These are phyloP conservation scores for Penicillium coffeae DNA, from an alignment of 495 filamentous ascomycete species.

Conservation along the genomic window DNA sequence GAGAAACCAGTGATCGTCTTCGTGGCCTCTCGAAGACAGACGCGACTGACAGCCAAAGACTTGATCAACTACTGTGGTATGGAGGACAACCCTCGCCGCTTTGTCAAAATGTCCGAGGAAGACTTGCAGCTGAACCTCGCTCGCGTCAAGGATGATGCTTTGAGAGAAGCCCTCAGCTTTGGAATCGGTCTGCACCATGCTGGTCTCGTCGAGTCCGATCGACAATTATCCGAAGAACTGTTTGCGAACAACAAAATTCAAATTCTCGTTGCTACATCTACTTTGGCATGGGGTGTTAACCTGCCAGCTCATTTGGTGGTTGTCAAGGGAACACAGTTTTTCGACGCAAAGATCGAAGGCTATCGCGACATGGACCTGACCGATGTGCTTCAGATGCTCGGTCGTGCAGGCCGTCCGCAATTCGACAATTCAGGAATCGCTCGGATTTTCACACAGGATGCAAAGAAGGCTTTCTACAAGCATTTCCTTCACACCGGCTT, in stretches of 20 bases:
- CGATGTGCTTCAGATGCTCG: constrained; percentile 97
- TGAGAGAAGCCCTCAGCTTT: constrained; percentile 89
- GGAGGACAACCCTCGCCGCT: constrained; percentile 94
- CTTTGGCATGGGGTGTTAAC: constrained; percentile 97
- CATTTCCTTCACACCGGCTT: constrained; percentile 98
- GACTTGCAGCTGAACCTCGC: constrained; percentile 80
- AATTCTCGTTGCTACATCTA: constrained; percentile 93
- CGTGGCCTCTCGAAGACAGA: constrained; percentile 92
- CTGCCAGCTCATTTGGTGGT: constrained; percentile 95
- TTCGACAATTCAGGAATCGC: constrained; percentile 96
- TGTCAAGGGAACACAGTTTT: constrained; percentile 97
- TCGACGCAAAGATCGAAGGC: constrained; percentile 94
- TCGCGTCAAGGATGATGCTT: constrained; percentile 84
- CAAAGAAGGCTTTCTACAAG: constrained; percentile 99
- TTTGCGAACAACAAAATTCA: constrained; percentile 99
- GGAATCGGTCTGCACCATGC: constrained; percentile 97
- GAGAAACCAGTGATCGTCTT: constrained; percentile 98
- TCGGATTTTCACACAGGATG: constrained; percentile 92
- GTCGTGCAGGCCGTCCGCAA: constrained; percentile 90
- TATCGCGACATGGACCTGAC: constrained; percentile 99
- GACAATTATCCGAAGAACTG: constrained; percentile 85
- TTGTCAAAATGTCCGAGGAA: constrained; percentile 90
- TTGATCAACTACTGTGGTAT: constrained; percentile 96
- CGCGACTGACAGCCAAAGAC: constrained; percentile 89
- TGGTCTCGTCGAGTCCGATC: constrained; percentile 90